Evolutionary conservation across 805 yeast genomes (phyloP), one percentile per base, ranked within the genome.

Genomic region (Spathaspora arborariae): DNA sequence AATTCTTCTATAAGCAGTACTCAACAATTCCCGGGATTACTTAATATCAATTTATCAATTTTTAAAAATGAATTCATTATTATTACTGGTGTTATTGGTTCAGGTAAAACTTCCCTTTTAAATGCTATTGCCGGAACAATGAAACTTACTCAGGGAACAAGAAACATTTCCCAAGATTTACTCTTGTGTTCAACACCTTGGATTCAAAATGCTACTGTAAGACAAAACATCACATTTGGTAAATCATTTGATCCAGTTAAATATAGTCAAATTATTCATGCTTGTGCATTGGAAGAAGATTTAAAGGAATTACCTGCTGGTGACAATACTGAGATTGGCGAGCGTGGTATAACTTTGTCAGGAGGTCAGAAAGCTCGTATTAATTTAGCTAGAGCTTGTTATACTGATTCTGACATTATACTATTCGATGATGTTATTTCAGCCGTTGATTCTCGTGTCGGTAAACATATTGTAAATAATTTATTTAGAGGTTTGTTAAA

Each of bases 361-460:
- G 76, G 76, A 20, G 76, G 76, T 15, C 76, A 72, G 56, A 70
- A 70, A 53, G 75, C 76, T 20, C 58, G 76, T 55, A 65, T 72
- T 43, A 69, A 65, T 53, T 63, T 72, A 57, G 76, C 76, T 18
- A 63, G 76, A 56, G 74, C 76, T 5, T 65, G 61, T 26, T 72
- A 72, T 54, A 56, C 67, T 8, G 57, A 59, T 35, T 58, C 68
- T 9, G 57, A 60, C 20, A 63, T 66, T 18, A 54, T 70, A 27
- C 59, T 72, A 39, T 61, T 72, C 46, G 76, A 72, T 52, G 76
- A 72, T 51, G 75, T 72, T n/a, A 64, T 72, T 24, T 61, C 69
- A 44, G 76, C 76, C 9, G 76, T 72, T 38, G 76, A 72, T 48
- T 58, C 75, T 2, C 59, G 67, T 46, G 76, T 72, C 30, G 76